A percentile compares a stretch with the other conserved stretches of the same genome.
phyloP scores from a whole-genome alignment of 192 early-diverging fungal species.

The Haplosporangium gracile region DNA sequence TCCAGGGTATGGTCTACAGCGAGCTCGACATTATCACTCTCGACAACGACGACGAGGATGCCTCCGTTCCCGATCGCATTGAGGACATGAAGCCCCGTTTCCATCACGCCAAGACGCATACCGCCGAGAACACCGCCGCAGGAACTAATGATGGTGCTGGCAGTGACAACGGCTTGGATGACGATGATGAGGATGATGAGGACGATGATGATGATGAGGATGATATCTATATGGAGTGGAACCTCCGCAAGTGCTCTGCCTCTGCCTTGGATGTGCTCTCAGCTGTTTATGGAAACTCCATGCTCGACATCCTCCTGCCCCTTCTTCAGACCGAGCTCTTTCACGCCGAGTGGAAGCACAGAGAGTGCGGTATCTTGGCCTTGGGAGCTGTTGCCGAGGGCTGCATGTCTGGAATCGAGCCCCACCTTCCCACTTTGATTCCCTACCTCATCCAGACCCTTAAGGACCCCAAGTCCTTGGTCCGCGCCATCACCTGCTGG shows the following conservation, averaged over 20 bases:
- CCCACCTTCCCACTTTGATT: slow-evolving; percentile 88
- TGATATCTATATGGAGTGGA: slow-evolving; percentile 93
- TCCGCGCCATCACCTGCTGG: slow-evolving; percentile 99
- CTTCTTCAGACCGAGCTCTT: slow-evolving; percentile 86
- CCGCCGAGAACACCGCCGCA: slow-evolving; percentile 69
- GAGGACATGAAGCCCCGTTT: slow-evolving; percentile 97
- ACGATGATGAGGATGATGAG: slow-evolving; percentile 86
- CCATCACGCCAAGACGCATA: slow-evolving; percentile 87
- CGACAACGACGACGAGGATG: slow-evolving; percentile 87
- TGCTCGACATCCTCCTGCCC: slow-evolving; percentile 90
- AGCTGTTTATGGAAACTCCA: slow-evolving; percentile 86
- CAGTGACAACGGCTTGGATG: slow-evolving; percentile 28
- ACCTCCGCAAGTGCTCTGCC: slow-evolving; percentile 97
- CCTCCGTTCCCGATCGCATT: slow-evolving; percentile 86
- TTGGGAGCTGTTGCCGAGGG: slow-evolving; percentile 98
- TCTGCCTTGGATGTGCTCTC: slow-evolving; percentile 96
- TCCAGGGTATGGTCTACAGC: slow-evolving; percentile 97
- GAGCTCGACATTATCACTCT: slow-evolving; percentile 89
- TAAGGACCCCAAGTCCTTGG: slow-evolving; percentile 88
- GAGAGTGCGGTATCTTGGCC: slow-evolving; percentile 96
- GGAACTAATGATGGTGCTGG: slow-evolving; percentile 42
- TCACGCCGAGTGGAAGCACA: slow-evolving; percentile 89
- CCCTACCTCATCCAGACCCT: slow-evolving; percentile 88
- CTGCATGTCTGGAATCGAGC: slow-evolving; percentile 89
- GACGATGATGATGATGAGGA: slow-evolving; percentile 92